A percentile compares a stretch with the other conserved stretches of the same genome.
These are phyloP conservation scores for Mariannaea sp. DNA, from an alignment of 2,329 filamentous ascomycete genomes.

Conservation along the genomic window DNA sequence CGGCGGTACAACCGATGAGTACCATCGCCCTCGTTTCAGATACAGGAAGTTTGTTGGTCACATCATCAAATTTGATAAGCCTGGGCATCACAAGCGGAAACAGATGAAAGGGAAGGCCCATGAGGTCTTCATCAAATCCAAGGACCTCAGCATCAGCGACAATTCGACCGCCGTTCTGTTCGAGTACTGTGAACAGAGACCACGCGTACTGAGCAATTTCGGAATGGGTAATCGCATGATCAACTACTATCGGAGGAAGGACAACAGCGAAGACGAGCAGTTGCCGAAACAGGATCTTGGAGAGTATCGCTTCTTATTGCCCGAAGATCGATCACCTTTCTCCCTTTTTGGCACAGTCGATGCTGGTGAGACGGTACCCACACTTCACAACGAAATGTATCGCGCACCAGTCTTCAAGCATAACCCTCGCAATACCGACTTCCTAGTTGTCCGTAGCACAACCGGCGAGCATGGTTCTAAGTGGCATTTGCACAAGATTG, in stretches of 20 bases:
- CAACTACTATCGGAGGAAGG: constrained; percentile 93
- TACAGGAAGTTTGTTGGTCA: constrained; percentile 71
- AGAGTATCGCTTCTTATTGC: constrained; percentile 84
- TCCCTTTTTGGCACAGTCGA: constrained; percentile 93
- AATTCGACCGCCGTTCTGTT: constrained; percentile 87
- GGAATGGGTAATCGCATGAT: constrained; percentile 96
- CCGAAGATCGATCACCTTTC: constrained; percentile 95
- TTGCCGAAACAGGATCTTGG: constrained; percentile 84
- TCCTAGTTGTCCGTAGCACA: constrained; percentile 80
- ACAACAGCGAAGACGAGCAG: constrained; percentile 71
- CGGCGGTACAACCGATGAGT: constrained; percentile 74
- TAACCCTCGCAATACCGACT: constrained; percentile 76
- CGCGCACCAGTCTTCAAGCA: constrained; percentile 93
- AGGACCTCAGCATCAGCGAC: constrained; percentile 83
- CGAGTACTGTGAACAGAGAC: constrained; percentile 94
- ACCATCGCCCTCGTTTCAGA: constrained; percentile 79
- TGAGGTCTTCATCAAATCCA: constrained; percentile 78
- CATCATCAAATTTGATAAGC: constrained; percentile 72
- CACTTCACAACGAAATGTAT: constrained; percentile 94
- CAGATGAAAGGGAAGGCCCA: constrained; percentile 79
- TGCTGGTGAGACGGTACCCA: constrained; percentile 85
- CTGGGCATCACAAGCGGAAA: constrained; percentile 78
- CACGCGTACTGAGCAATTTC: constrained; percentile 90
- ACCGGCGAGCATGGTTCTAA: constrained; percentile 77
- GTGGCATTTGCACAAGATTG: constrained; percentile 87